Base-by-base conservation (phyloP, 768 basidiomycete species). In the Trametes meyenii region DNA sequence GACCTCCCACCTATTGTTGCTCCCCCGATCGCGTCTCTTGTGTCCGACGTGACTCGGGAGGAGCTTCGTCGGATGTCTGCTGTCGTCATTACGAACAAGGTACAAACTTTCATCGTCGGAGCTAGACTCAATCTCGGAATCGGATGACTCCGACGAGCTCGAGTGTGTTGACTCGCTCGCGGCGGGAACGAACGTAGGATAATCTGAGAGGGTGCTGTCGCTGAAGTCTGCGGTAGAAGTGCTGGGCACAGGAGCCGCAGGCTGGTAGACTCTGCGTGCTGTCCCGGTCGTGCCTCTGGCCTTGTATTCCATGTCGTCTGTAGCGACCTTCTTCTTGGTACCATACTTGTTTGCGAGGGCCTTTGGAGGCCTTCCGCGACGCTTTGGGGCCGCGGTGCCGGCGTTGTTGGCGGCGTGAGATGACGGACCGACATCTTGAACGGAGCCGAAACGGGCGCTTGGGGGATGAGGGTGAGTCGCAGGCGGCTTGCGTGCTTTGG, bases 331-430 rank as follows among this genome's bases (percentile, higher is more conserved):
- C 58, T 61, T 64, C 58, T 59, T 61, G 40, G 59, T 24, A 29
- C 35, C 43, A 49, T 74, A 73, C 63, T 79, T 81, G 19, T 74
- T 69, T 59, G 78, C 68, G 58, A 75, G 63, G 10, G 74, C 67
- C 71, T 85, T 90, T 61, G 82, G 78, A 17, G 85, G 84, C 38
- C 88, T 82, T 38, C 85, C 83, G 66, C 81, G 74, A 67, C 81
- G 81, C 72, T 81, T 86, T 63, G 76, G 77, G 5, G n/a, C 55
- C 36, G 61, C 36, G 24, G 77, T 74, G 74, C 73, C 74, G 73
- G 61, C 36, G 14, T 24, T 44, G 40, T 14, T 50, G 26, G 49
- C 73, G 1, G 55, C 1, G 17, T 48, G 45, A 51, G 58, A 60
- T 14, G 67, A 68, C 3, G 65, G 57, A 19, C 36, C 50, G 49